Conservation (phyloP, 352 stramenopile species). For the Phytophthora megakarya region DNA sequence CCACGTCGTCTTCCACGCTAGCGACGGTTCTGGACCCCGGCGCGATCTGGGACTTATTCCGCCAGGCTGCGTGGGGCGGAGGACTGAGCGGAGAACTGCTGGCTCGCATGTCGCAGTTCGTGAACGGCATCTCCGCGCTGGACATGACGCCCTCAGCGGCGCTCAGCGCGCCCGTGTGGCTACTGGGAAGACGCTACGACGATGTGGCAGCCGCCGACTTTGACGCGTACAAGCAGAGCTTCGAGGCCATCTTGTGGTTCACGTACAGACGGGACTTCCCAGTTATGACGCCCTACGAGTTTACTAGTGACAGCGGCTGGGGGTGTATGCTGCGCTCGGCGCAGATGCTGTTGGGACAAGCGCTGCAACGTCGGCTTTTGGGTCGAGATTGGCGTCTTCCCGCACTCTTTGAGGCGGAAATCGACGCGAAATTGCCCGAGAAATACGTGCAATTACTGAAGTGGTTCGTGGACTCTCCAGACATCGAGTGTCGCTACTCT, state of each 20-base stretch:
- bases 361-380: constrained; percentile 82
- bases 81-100: constrained; percentile 53
- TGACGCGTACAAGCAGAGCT: constrained; percentile 56
- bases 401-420: constrained; percentile 30
- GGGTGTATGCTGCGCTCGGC: constrained; percentile 96
- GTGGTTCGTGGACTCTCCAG: constrained; percentile 88
- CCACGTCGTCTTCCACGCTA: constrained; percentile 25
- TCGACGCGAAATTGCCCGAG: constrained; percentile 40
- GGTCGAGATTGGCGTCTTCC: constrained; percentile 54
- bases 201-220: constrained; percentile 43
- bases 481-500: constrained; percentile 75
- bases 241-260: constrained; percentile 86
- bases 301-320: constrained; percentile 93
- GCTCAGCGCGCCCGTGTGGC: constrained; percentile 50
- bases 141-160: constrained; percentile 47
- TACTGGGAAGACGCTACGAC: constrained; percentile 48
- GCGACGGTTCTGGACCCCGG: constrained; percentile 19
- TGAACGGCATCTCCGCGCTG: constrained; percentile 79
- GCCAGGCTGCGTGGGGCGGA: constrained; percentile 33
- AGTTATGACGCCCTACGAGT: constrained; percentile 86
- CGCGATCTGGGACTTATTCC: constrained; percentile 31
- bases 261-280: constrained; percentile 91
- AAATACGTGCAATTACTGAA: constrained; percentile 66
- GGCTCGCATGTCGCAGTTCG: constrained; percentile 79
- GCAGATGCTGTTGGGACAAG: constrained; percentile 94